Evolutionary conservation across 192 early-diverging fungal genomes (phyloP).

Genomic region (Backusella morwellensis): DNA sequence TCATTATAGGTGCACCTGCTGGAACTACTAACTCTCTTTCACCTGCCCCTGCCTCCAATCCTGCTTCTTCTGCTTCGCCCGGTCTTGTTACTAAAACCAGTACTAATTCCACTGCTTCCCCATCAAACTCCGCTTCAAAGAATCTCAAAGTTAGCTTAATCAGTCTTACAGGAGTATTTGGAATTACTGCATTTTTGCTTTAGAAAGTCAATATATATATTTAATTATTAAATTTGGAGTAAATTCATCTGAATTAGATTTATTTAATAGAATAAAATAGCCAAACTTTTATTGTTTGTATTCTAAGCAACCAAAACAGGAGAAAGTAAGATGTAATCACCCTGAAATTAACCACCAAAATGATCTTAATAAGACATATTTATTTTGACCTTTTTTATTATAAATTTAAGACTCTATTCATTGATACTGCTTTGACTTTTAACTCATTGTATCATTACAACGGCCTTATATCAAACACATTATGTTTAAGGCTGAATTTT

Average conservation of each 20-base stretch:
- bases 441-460: too few relatives aligned
- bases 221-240: neutral
- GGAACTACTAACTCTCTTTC: neutral
- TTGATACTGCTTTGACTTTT: too few relatives aligned
- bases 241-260: neutral
- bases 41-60: neutral
- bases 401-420: neutral
- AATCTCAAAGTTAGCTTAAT: neutral
- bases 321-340: neutral
- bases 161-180: neutral
- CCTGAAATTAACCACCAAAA: neutral
- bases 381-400: neutral
- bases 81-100: neutral
- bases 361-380: neutral
- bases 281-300: neutral
- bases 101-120: neutral
- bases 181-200: neutral
- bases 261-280: constrained; percentile 3
- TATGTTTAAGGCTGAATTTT: too few relatives aligned
- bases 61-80: neutral
- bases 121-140: neutral
- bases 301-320: neutral
- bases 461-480: too few relatives aligned
- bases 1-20: neutral
- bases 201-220: neutral